These are phyloP conservation scores for Dioscorea cayenensis DNA, from an alignment of 116 monocot genomes.

Conservation along the genomic window DNA sequence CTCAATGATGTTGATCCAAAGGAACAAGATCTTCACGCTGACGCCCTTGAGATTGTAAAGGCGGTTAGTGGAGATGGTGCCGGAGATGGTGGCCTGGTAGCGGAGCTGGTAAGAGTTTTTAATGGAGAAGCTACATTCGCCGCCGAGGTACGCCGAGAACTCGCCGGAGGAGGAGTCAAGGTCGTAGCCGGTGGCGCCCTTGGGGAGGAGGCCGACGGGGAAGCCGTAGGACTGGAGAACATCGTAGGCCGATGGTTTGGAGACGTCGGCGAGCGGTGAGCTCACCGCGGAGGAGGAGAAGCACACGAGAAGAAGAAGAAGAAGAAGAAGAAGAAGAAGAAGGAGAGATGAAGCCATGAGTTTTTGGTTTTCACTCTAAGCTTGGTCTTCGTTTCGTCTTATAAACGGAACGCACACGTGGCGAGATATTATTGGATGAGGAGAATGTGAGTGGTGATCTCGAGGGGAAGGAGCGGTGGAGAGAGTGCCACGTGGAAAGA, in stretches of 20 bases:
- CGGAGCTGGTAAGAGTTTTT: constrained; percentile 57
- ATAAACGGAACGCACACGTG: no score
- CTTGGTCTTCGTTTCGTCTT: no score
- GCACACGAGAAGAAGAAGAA: not conserved
- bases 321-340: not conserved
- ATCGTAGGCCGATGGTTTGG: constrained; percentile 19
- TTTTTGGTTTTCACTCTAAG: no score
- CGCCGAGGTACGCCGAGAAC: constrained; percentile 34
- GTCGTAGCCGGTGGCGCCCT: constrained; percentile 34
- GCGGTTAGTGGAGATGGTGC: constrained; percentile 31
- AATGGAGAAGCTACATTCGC: constrained; percentile 45
- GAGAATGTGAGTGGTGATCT: no score
- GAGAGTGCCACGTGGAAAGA: no score
- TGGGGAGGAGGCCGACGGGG: constrained; percentile 42
- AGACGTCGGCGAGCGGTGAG: not conserved
- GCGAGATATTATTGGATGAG: no score
- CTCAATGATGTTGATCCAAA: constrained; percentile 78
- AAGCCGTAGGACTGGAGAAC: constrained; percentile 36
- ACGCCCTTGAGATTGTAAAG: constrained; percentile 56
- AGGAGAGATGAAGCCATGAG: not conserved
- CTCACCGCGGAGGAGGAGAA: not conserved
- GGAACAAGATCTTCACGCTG: constrained; percentile 64
- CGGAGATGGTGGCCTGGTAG: constrained; percentile 49
- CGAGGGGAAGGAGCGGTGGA: no score
- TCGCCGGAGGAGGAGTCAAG: constrained; percentile 28